These are phyloP conservation scores for Ambrosia artemisiifolia DNA, from an alignment of 129 eudicot genomes.

Conservation along the genomic window DNA sequence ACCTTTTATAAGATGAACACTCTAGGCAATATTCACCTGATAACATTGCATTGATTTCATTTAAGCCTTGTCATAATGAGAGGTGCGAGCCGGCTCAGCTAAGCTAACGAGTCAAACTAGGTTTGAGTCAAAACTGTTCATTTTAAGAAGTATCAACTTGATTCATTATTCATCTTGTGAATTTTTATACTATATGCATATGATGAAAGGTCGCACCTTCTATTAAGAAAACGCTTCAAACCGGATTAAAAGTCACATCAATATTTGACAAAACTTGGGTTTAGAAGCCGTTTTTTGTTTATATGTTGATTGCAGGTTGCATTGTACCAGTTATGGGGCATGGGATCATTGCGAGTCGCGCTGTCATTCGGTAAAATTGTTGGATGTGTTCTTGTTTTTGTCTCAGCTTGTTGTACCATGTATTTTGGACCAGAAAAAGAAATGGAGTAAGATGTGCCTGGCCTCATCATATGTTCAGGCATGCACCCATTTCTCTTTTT, in stretches of 20 bases:
- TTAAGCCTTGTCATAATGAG: too few relatives aligned
- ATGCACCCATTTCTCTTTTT: constrained; percentile 25
- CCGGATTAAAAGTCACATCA: neutral
- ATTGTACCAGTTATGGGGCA: constrained; percentile 50
- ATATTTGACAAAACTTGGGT: neutral
- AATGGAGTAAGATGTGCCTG: constrained; percentile 39
- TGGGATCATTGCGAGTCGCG: constrained; percentile 42
- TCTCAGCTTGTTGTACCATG: constrained; percentile 13
- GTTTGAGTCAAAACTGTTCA: neutral
- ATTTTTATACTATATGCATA: neutral
- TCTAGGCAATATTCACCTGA: too few relatives aligned
- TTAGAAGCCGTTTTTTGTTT: neutral
- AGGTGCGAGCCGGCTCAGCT: too few relatives aligned
- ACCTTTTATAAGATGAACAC: too few relatives aligned
- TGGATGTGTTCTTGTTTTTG: constrained; percentile 49
- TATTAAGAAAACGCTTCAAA: neutral
- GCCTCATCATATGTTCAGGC: constrained; percentile 20
- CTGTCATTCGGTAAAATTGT: constrained; percentile 56
- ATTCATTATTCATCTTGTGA: neutral
- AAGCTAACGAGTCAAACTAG: too few relatives aligned
- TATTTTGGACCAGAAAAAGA: constrained; percentile 31
- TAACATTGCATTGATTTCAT: too few relatives aligned
- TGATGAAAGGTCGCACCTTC: neutral
- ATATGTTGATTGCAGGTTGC: constrained; percentile 46
- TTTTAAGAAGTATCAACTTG: neutral